Percentiles rank a stretch among this genome's conserved stretches.
Conservation (phyloP, 129 eudicot genomes). For the Oenanthe sinensis region DNA sequence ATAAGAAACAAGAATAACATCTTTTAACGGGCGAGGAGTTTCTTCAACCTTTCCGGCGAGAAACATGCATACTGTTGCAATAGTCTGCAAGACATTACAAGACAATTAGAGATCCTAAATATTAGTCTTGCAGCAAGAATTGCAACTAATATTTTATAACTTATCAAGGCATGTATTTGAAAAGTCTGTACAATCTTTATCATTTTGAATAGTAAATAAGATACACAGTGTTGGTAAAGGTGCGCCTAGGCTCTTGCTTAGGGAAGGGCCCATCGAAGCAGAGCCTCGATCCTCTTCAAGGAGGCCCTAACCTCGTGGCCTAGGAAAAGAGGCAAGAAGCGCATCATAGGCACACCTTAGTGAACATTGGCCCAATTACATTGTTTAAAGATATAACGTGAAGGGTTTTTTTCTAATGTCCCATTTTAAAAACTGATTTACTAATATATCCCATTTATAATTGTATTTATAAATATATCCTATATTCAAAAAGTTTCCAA, state of each 20-base stretch:
- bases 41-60: slow-evolving; percentile 99
- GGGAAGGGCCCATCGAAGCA: not conserved
- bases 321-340: not conserved
- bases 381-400: not conserved
- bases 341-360: not conserved
- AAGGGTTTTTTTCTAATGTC: no score
- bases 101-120: not conserved
- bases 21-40: slow-evolving; percentile 89
- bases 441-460: no score
- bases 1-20: slow-evolving; percentile 86
- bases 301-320: not conserved
- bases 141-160: not conserved
- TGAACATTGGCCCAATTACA: not conserved
- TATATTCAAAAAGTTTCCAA: no score
- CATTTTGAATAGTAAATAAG: not conserved
- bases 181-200: not conserved
- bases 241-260: not conserved
- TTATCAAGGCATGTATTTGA: not conserved
- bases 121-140: not conserved
- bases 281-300: not conserved
- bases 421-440: no score
- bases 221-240: not conserved
- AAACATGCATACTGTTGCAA: slow-evolving; percentile 98
- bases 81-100: slow-evolving; percentile 43
- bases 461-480: no score